phyloP scores from a whole-genome alignment of 2,329 filamentous ascomycete genomes.

The Cephalotrichum gorgonifer region DNA sequence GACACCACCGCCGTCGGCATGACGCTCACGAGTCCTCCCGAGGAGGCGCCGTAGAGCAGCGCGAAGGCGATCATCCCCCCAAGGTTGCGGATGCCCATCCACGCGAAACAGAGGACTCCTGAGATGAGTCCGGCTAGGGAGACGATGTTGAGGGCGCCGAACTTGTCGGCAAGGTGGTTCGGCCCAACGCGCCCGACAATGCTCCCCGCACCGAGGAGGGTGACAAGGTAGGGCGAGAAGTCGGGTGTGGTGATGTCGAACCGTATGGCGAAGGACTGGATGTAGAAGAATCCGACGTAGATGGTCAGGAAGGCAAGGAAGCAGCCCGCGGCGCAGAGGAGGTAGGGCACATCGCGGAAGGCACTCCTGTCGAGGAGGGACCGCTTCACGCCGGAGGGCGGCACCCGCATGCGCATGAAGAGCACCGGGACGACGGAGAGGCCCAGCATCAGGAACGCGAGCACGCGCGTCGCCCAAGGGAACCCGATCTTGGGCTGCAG shows the following conservation, averaged over 20 bases:
- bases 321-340: conserved; percentile 22
- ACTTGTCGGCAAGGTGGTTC: conserved; percentile 29
- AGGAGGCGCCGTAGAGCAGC: conserved; percentile 34
- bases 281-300: conserved; percentile 39
- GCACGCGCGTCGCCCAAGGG: conserved; percentile 35
- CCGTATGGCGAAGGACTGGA: conserved; percentile 28
- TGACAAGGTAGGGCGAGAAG: conserved; percentile 30
- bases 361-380: conserved; percentile 4
- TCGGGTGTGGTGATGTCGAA: conserved; percentile 23
- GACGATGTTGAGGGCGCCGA: conserved; percentile 30
- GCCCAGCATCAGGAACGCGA: conserved; percentile 31
- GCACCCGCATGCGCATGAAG: conserved; percentile 27
- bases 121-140: conserved; percentile 31
- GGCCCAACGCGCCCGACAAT: conserved; percentile 34
- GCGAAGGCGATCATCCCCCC: conserved; percentile 30
- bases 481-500: conserved; percentile 43
- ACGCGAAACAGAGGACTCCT: conserved; percentile 33
- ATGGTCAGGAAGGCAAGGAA: conserved; percentile 32
- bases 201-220: conserved; percentile 33
- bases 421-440: conserved; percentile 24
- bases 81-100: conserved; percentile 24
- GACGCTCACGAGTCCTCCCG: conserved; percentile 31
- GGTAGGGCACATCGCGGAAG: conserved; percentile 23
- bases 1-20: conserved; percentile 28
- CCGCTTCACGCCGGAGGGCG: conserved; percentile 12